Percentiles rank a stretch among this genome's conserved stretches.
These are phyloP conservation scores for Arthrobotrys conoides DNA, from an alignment of 2,329 filamentous ascomycete genomes.

Conservation along the genomic window DNA sequence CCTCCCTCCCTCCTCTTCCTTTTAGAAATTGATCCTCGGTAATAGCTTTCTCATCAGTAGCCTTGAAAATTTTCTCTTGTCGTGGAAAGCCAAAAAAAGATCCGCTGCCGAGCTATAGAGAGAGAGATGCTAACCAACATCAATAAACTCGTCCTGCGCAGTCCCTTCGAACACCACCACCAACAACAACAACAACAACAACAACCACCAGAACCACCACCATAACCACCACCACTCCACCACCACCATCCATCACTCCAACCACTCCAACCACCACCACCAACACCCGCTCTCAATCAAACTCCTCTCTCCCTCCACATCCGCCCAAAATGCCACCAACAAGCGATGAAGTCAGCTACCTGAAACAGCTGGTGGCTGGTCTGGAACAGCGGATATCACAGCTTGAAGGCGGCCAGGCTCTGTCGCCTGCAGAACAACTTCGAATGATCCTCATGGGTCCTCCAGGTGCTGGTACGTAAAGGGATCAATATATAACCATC, in stretches of 20 bases:
- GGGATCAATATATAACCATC: conserved; percentile 66
- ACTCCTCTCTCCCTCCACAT: conserved; percentile 65
- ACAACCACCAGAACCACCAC: no score
- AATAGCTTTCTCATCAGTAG: conserved; percentile 37
- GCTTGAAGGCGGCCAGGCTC: conserved; percentile 78
- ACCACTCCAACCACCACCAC: conserved; percentile 1
- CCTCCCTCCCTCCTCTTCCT: no score
- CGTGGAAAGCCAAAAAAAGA: conserved; percentile 34
- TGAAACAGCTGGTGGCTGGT: conserved; percentile 85
- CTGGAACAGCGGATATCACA: conserved; percentile 89
- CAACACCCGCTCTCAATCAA: no score
- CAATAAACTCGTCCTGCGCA: no score
- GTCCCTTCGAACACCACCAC: no score
- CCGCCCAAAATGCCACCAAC: conserved; percentile 81
- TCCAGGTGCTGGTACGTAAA: conserved; percentile 96
- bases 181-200: no score
- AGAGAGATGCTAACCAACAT: conserved; percentile 2
- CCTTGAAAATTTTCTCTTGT: conserved; percentile 61
- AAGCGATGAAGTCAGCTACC: conserved; percentile 85
- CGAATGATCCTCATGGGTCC: conserved; percentile 98
- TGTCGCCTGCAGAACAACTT: conserved; percentile 75
- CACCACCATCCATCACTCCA: no score
- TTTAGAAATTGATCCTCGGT: no score
- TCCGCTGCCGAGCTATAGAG: neutral
- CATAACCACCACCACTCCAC: no score